Evolutionary conservation across 2,329 filamentous ascomycete genomes (phyloP).

Genomic region (Sporothrix globosa): DNA sequence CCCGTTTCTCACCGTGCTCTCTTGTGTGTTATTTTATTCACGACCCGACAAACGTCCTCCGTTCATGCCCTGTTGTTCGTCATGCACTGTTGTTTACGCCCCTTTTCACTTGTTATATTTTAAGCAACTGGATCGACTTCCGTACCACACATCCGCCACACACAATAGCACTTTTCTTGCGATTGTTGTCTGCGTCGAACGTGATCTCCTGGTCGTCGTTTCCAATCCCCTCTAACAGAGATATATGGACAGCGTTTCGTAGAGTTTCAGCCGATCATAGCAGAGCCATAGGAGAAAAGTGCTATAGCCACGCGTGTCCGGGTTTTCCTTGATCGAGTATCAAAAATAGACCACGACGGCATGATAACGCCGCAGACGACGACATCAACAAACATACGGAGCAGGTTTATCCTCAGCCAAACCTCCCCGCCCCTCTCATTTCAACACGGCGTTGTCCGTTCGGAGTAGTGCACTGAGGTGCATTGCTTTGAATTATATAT

Average conservation of each 20-base stretch:
- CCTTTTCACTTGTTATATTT: not conserved
- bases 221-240: not conserved
- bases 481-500: not conserved
- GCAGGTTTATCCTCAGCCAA: not conserved
- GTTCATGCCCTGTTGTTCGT: not conserved
- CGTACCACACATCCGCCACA: not conserved
- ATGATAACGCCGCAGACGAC: not conserved
- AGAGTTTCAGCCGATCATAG: constrained; percentile 29
- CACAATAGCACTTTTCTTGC: not conserved
- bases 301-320: not conserved
- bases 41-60: not conserved
- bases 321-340: not conserved
- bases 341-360: not conserved
- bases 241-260: constrained; percentile 23
- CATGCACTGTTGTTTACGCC: constrained; percentile 3
- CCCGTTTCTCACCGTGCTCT: not conserved
- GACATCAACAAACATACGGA: not conserved
- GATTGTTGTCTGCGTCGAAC: not conserved
- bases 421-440: not conserved
- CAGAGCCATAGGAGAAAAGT: not conserved
- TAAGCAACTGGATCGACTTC: constrained; percentile 16
- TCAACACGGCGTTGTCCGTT: constrained; percentile 23
- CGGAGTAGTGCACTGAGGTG: not conserved
- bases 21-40: not conserved
- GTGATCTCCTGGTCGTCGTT: constrained; percentile 24